Conservation (phyloP, 148 eudicot genomes). For the Beta vulgaris region DNA sequence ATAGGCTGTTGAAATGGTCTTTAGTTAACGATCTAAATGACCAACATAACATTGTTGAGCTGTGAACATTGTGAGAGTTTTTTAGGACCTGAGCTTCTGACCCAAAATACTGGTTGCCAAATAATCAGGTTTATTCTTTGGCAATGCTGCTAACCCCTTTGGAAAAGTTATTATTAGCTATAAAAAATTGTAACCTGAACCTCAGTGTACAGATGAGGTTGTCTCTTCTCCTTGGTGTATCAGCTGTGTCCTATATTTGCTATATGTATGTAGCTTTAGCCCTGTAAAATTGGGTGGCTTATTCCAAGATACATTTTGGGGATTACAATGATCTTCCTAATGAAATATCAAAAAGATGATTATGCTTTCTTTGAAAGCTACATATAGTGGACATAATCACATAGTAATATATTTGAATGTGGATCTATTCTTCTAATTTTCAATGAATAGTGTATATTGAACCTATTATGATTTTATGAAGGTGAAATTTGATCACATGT, state of each 20-base stretch:
- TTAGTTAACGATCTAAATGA: no score
- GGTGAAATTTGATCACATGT: neutral
- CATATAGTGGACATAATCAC: no score
- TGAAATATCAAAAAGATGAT: no score
- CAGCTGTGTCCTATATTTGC: neutral
- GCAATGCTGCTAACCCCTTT: neutral
- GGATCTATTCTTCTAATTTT: no score
- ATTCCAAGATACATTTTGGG: neutral
- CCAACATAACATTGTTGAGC: no score
- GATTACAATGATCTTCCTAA: neutral
- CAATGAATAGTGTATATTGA: no score
- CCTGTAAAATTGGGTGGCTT: neutral
- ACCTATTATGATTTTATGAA: neutral
- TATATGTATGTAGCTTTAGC: neutral
- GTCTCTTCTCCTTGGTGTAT: neutral
- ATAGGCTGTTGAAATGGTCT: no score
- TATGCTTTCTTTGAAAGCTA: no score
- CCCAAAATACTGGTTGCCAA: neutral
- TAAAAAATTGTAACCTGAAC: neutral
- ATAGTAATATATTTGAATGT: no score
- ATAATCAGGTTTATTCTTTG: neutral
- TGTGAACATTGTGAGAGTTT: no score
- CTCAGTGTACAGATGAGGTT: neutral
- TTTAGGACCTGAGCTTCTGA: no score
- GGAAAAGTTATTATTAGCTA: neutral